These are phyloP conservation scores for Mrakia gelida DNA, from an alignment of 768 basidiomycete species.

Conservation along the genomic window DNA sequence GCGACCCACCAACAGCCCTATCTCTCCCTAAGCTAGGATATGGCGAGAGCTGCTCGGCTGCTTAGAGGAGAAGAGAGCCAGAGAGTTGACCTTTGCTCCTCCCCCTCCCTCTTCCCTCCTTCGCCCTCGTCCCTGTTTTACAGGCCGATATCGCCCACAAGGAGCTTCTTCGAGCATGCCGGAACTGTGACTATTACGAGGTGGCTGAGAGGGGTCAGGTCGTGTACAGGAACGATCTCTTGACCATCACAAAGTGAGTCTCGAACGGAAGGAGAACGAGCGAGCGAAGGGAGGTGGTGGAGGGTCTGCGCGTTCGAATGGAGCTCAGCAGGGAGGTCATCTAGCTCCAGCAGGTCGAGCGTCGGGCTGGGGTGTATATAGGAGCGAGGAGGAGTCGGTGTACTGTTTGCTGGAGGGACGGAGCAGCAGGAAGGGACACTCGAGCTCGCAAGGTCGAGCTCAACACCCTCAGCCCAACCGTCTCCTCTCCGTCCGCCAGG, in stretches of 20 bases:
- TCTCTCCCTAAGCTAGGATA: not conserved
- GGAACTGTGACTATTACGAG: slow-evolving; percentile 33
- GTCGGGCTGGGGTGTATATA: too few species aligned
- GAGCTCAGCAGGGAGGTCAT: not conserved
- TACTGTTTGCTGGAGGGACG: not conserved
- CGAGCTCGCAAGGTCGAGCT: not conserved
- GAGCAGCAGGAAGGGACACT: not conserved
- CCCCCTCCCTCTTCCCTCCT: not conserved
- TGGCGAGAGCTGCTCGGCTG: not conserved
- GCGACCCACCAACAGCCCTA: too few species aligned
- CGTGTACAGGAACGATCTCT: slow-evolving; percentile 32
- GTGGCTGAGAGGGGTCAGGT: slow-evolving; percentile 25
- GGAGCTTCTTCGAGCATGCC: slow-evolving; percentile 29
- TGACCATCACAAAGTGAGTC: slow-evolving; percentile 33
- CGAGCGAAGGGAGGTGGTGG: not conserved
- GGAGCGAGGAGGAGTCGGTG: not conserved
- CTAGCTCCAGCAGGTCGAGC: too few species aligned
- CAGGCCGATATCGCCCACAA: slow-evolving; percentile 32
- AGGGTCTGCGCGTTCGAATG: not conserved
- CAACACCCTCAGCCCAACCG: not conserved
- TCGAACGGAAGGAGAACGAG: not conserved
- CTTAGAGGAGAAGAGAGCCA: not conserved
- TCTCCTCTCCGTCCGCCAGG: too few species aligned
- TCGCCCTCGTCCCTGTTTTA: not conserved
- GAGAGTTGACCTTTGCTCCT: not conserved